Conservation (phyloP, 345 rosid species). For the Excoecaria agallocha region DNA sequence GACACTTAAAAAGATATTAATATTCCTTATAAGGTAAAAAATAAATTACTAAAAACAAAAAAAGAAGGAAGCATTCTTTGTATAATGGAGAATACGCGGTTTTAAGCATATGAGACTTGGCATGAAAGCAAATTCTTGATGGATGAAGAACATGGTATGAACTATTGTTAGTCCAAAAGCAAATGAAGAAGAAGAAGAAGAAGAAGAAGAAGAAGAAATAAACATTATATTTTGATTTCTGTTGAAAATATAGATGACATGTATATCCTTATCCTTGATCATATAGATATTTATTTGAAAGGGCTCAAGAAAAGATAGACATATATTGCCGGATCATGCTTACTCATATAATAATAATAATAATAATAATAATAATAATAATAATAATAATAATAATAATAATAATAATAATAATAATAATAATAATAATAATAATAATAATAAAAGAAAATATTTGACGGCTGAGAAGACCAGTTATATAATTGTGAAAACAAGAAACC, state of each 20-base stretch:
- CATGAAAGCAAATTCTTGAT: slow-evolving; percentile 9
- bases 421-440: too few relatives aligned
- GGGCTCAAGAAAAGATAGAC: neutral
- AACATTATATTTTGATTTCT: neutral
- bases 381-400: too few relatives aligned
- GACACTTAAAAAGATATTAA: too few relatives aligned
- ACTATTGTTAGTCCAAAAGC: neutral
- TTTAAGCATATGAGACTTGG: slow-evolving; percentile 9
- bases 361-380: too few relatives aligned
- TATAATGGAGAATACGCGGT: slow-evolving; percentile 9
- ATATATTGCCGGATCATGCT: neutral
- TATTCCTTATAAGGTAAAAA: neutral
- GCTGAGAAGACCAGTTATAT: slow-evolving; percentile 15
- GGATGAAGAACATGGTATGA: slow-evolving; percentile 10
- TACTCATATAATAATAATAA: neutral
- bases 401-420: too few relatives aligned
- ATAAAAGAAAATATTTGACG: neutral
- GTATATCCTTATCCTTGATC: neutral
- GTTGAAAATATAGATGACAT: neutral
- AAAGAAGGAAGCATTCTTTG: too few relatives aligned
- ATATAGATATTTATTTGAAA: neutral
- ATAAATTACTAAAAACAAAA: neutral
- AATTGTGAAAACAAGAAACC: slow-evolving; percentile 1
- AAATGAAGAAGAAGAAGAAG: neutral
- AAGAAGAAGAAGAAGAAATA: neutral